Base-by-base conservation (phyloP, 2,329 filamentous ascomycete species). In the Xylaria sp. region DNA sequence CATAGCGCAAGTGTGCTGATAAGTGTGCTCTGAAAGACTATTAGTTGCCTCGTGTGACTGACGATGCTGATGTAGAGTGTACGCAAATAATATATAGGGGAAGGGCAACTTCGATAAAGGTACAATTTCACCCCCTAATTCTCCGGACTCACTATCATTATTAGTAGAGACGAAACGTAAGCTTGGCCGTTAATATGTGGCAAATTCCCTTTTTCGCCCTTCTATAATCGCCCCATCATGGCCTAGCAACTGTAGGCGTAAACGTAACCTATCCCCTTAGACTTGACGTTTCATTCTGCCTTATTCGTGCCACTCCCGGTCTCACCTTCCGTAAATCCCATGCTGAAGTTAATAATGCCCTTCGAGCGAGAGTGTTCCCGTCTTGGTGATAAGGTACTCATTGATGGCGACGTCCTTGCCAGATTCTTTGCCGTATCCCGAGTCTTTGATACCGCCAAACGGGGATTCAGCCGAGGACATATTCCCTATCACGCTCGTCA, bases 371-470 rank as follows among this genome's bases (percentile, higher is more conserved):
- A 85, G 73, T 0, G 83, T 85, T 2, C 82, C 83, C 7, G 79
- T 82, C 76, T 85, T 85, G 1, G 82, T 82, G 44, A 84, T 77
- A 56, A 85, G 75, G 55, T 82, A 85, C 73, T 85, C 84, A 39
- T 84, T 80, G 20, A 85, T 78, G 0, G 83, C 84, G 23, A 84
- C 80, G 34, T 85, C 83, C 69, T 84, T 85, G 50, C 84, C 83
- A 0, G 81, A 82, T 70, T 86, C 83, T 69, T 84, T 85, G 7
- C 84, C 84, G 12, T 79, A 81, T 0, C 84, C 84, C 18, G 81
- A 84, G 60, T 84, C 80, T 70, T 86, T 85, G 73, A 85, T 85
- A 0, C 83, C 84, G 5, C 83, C 84, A 72, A 85, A 86, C 0
- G 84, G 84, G 3, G 81, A 76, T 69, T 85, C 83, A 0, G 82